Evolutionary conservation across 345 rosid genomes (phyloP).

Genomic region (Syzygium jambos): DNA sequence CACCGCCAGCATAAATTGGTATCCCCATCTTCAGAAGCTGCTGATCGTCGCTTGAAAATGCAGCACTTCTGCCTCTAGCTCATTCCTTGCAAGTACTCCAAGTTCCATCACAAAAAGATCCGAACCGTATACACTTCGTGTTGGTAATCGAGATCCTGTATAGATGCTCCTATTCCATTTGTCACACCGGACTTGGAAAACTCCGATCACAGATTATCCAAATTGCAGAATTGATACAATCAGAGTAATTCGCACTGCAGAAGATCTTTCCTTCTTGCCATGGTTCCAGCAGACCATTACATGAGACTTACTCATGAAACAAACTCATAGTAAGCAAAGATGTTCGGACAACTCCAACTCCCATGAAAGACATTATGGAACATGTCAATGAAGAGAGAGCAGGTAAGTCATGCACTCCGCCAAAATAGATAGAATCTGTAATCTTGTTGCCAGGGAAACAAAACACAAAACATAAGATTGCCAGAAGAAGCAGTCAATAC

Average conservation of each 20-base stretch:
- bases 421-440: background rate
- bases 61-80: background rate
- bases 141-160: background rate
- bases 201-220: background rate
- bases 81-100: background rate
- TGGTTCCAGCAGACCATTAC: background rate
- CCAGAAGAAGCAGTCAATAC: too few relatives aligned
- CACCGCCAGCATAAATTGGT: background rate
- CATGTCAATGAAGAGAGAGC: background rate
- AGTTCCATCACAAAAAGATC: background rate
- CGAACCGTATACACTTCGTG: background rate
- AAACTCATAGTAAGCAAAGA: background rate
- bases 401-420: background rate
- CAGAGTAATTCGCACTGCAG: background rate
- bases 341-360: background rate
- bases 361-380: background rate
- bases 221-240: background rate
- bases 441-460: background rate
- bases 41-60: background rate
- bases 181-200: background rate
- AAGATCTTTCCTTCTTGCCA: background rate
- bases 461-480: too few relatives aligned
- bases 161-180: background rate
- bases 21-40: background rate
- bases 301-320: too few relatives aligned